A percentile compares a stretch with the other conserved stretches of the same genome.
Evolutionary conservation across 2,329 filamentous ascomycete genomes (phyloP).

Genomic region (Colletotrichum sp.): DNA sequence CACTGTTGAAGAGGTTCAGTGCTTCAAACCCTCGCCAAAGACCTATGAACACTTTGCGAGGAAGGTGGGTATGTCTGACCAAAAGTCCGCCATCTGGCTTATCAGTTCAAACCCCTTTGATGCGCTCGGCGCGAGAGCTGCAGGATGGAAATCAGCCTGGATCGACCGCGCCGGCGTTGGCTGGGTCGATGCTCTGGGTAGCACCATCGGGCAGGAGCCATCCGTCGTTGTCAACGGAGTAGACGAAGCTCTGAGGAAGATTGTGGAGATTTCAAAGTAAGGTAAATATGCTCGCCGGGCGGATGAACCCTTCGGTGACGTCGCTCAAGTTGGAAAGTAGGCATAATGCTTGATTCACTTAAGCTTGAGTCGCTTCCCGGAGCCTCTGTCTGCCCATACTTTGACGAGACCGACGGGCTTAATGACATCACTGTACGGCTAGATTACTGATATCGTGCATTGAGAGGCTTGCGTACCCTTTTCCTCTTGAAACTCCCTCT

Average conservation of each 20-base stretch:
- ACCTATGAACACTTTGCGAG: conserved; percentile 66
- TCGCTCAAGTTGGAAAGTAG: background rate
- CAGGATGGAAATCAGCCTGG: conserved; percentile 70
- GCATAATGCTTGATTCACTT: background rate
- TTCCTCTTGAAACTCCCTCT: background rate
- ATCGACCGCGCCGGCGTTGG: conserved; percentile 67
- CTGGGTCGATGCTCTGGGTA: conserved; percentile 68
- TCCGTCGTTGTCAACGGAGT: conserved; percentile 60
- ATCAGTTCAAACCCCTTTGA: conserved; percentile 79
- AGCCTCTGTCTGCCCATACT: background rate
- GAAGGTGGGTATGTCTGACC: conserved; percentile 49
- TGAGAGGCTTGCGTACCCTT: background rate
- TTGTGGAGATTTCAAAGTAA: conserved; percentile 22
- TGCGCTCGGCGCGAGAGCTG: conserved; percentile 65
- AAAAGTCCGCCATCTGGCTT: conserved; percentile 65
- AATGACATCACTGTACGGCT: background rate
- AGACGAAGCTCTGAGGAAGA: conserved; percentile 57
- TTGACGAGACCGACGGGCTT: background rate
- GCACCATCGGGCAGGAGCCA: conserved; percentile 49
- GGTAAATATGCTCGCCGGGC: background rate
- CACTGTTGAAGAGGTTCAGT: conserved; percentile 62
- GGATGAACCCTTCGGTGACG: background rate
- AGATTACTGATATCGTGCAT: background rate
- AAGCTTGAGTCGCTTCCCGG: background rate
- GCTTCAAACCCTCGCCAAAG: conserved; percentile 69